Base-by-base conservation (phyloP, 306 rosid genomes). In the Cotoneaster glaucophyllus region DNA sequence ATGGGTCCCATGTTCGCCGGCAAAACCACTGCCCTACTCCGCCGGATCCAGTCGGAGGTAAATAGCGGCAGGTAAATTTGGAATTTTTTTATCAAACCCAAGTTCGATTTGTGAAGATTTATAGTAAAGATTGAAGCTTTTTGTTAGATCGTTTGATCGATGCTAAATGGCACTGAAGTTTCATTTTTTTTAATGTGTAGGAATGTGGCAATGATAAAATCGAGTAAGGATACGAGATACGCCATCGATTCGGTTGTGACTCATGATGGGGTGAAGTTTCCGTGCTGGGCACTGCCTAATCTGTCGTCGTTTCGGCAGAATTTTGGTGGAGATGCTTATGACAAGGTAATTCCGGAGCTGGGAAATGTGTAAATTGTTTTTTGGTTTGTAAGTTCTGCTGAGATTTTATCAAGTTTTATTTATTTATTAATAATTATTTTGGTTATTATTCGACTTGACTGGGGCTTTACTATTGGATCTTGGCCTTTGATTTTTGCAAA, bases 1-100 rank as follows among this genome's bases (percentile, higher is more conserved):
- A 82, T 95, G 67, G 98, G 99, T 1, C 99, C 97, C 43, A 95
- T 92, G 99, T 95, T 95, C 67, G 99, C 99, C 0, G 99, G 98
- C 1, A 95, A 95, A 68, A 90, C 96, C 34, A 92, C 99, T 0
- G 84, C 97, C 19, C 97, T 95, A 28, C 96, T 95, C 22, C 97
- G 91, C 45, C 97, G 97, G 18, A 83, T 95, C 77, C 84, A 90
- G 74, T 83, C 96, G 21, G 92, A 90, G 67, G 84, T 80, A 24
- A 81, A 78, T 78, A 74, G 29, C 70, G 97, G 93, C 77, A 89
- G 96, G 99, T 88, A 71, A 15, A 4, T 22, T 67, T 19, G 13
- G 19, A 29, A 34, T 54, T 39, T 14, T 14, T 66, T 21, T 15
- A 19, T 28, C 34, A 37, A 18, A 19, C 14, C 14, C 19, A 28